Base-by-base conservation (phyloP, 345 rosid genomes). In the Streptanthus diversifolius region DNA sequence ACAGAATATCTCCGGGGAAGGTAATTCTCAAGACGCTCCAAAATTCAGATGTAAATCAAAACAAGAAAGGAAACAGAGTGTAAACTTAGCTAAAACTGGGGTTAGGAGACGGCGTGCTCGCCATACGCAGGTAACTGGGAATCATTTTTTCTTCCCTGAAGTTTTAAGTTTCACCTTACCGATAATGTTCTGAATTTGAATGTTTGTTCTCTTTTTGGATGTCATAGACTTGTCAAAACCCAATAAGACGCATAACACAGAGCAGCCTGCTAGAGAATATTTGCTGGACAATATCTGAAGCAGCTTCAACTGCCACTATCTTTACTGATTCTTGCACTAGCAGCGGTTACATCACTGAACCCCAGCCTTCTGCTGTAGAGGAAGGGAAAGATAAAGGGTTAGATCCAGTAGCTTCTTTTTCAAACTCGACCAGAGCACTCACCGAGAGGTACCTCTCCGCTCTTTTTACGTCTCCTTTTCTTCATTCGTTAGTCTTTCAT, bases 281-380 rank as follows among this genome's bases (percentile, higher is more conserved):
- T 77, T 87, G 95, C 87, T 93, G 98, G 98, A 84, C 95, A 8
- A 58, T 93, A 78, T 93, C 96, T 13, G 97, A 91, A 71, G 85
- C 93, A 80, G 81, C 93, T 72, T 80, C 97, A 65, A 81, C 85
- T 41, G 91, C 93, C 80, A 83, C 91, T 41, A 63, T 89, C n/a
- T 93, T 85, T 63, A 83, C 89, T 14, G 95, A 91, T 73, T 78
- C 87, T 5, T 81, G 86, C 6, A 84, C 83, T 40, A 61, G 77
- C 18, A 66, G 80, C 32, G 90, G 86, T 37, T 83, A 81, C 72
- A 83, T 37, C 43, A 78, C 80, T 53, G 93, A 84, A 57, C 75
- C 77, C 15, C 86, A 79, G 32, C 25, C 80, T 64, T 81, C 87
- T 64, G 64, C 55, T 19, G 82, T 79, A 80, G 73, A 81, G 63